These are phyloP conservation scores for Typha latifolia DNA, from an alignment of 176 grass and related monocot genomes.

Conservation along the genomic window DNA sequence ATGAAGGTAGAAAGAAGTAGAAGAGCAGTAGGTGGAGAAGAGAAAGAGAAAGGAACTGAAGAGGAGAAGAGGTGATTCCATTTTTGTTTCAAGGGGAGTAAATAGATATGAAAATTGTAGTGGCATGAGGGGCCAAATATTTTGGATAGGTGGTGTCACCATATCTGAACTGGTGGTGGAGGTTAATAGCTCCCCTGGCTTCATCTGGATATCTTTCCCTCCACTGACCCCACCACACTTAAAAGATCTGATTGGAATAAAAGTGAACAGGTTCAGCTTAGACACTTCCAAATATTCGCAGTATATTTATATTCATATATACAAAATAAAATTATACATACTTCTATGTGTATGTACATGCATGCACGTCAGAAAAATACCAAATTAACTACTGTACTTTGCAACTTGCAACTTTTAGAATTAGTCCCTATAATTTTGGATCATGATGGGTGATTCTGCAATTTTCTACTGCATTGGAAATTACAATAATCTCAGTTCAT, in stretches of 20 bases:
- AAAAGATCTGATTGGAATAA: constrained; percentile 18
- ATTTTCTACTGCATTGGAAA: too few species aligned
- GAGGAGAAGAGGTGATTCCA: constrained; percentile 10
- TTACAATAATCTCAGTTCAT: too few species aligned
- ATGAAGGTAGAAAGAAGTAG: constrained; percentile 14
- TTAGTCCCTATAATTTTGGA: too few species aligned
- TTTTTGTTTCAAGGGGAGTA: constrained; percentile 10
- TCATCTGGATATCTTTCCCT: constrained; percentile 36
- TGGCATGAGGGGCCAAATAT: not conserved
- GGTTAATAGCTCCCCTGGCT: constrained; percentile 25
- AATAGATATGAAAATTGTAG: constrained; percentile 21
- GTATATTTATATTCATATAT: too few species aligned
- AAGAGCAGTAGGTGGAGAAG: constrained; percentile 2
- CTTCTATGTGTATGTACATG: too few species aligned
- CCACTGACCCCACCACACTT: constrained; percentile 29
- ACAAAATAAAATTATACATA: too few species aligned
- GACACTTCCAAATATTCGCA: too few species aligned
- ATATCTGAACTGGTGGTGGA: constrained; percentile 66
- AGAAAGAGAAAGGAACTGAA: constrained; percentile 6
- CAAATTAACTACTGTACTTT: too few species aligned
- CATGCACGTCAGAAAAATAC: too few species aligned
- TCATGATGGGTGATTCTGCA: too few species aligned
- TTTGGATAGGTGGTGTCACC: constrained; percentile 39
- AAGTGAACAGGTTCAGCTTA: too few species aligned
- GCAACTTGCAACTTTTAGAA: too few species aligned